Percentiles rank a stretch among this genome's conserved stretches.
These are phyloP conservation scores for Kuraishia capsulata DNA, from an alignment of 805 yeast genomes.

Conservation along the genomic window DNA sequence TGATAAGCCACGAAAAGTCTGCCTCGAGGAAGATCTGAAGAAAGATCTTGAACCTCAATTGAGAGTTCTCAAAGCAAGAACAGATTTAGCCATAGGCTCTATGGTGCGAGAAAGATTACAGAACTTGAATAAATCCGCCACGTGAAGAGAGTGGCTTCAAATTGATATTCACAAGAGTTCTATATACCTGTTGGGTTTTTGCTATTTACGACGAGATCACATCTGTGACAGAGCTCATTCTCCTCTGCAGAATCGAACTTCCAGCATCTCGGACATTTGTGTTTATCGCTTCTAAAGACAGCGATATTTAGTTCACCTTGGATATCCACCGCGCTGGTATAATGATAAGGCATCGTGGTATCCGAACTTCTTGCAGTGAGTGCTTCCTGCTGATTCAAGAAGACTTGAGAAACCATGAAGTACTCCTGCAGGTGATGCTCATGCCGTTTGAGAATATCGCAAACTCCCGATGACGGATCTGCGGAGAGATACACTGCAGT, in stretches of 20 bases:
- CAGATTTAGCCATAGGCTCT: slow-evolving; percentile 30
- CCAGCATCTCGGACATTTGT: slow-evolving; percentile 96
- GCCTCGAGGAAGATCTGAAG: slow-evolving; percentile 35
- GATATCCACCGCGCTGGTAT: slow-evolving; percentile 17
- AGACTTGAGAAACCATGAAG: slow-evolving; percentile 56
- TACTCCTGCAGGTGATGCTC: slow-evolving; percentile 44
- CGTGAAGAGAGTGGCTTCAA: slow-evolving; percentile 1
- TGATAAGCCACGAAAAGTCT: not conserved
- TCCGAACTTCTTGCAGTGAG: not conserved
- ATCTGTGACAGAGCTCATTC: slow-evolving; percentile 56
- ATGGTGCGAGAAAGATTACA: slow-evolving; percentile 25
- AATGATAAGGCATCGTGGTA: slow-evolving; percentile 12
- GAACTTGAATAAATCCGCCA: not conserved
- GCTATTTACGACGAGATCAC: slow-evolving; percentile 23
- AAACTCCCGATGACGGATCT: slow-evolving; percentile 1
- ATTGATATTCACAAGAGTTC: too few relatives aligned
- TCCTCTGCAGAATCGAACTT: slow-evolving; percentile 47
- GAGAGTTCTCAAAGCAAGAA: slow-evolving; percentile 27
- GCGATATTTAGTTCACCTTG: slow-evolving; percentile 21
- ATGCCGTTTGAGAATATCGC: slow-evolving; percentile 12
- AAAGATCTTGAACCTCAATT: slow-evolving; percentile 28
- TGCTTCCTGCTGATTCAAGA: slow-evolving; percentile 18
- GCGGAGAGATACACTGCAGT: slow-evolving; percentile 32
- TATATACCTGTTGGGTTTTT: slow-evolving; percentile 1
- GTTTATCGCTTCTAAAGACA: slow-evolving; percentile 26